Conservation (phyloP, 2,329 filamentous ascomycete species). For the Alternaria dauci region DNA sequence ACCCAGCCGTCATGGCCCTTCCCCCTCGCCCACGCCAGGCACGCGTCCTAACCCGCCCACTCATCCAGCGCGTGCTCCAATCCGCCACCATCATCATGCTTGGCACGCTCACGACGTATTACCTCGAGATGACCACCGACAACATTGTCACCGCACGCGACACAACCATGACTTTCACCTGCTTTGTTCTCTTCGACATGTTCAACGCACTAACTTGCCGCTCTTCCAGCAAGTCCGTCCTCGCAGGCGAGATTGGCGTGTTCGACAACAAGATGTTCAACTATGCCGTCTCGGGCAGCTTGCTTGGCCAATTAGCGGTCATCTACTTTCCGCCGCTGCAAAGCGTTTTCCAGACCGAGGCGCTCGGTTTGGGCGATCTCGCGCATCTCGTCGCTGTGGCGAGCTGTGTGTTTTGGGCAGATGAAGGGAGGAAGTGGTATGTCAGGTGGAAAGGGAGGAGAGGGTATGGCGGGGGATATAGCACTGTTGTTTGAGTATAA, state of each 20-base stretch:
- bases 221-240: slow-evolving; percentile 86
- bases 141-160: slow-evolving; percentile 87
- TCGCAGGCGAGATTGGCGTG: slow-evolving; percentile 82
- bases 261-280: slow-evolving; percentile 95
- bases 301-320: slow-evolving; percentile 87
- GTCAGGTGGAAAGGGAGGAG: slow-evolving; percentile 55
- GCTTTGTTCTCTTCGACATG: slow-evolving; percentile 99
- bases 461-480: slow-evolving; percentile 49
- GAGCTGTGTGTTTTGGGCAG: slow-evolving; percentile 93
- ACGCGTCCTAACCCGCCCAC: slow-evolving; percentile 83
- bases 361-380: slow-evolving; percentile 77
- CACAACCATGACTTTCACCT: slow-evolving; percentile 99
- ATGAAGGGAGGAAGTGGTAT: slow-evolving; percentile 82
- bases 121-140: slow-evolving; percentile 86
- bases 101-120: slow-evolving; percentile 90
- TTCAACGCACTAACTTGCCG: slow-evolving; percentile 96
- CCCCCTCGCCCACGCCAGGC: slow-evolving; percentile 88
- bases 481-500: slow-evolving; percentile 48
- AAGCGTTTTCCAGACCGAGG: slow-evolving; percentile 94
- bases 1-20: slow-evolving; percentile 90
- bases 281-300: slow-evolving; percentile 85
- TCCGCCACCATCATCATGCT: slow-evolving; percentile 90
- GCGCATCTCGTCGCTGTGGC: slow-evolving; percentile 76
- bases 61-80: slow-evolving; percentile 85
- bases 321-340: slow-evolving; percentile 96